Evolutionary conservation across 2,329 filamentous ascomycete genomes (phyloP).

Genomic region (Nannizziopsis arthrosporioides): DNA sequence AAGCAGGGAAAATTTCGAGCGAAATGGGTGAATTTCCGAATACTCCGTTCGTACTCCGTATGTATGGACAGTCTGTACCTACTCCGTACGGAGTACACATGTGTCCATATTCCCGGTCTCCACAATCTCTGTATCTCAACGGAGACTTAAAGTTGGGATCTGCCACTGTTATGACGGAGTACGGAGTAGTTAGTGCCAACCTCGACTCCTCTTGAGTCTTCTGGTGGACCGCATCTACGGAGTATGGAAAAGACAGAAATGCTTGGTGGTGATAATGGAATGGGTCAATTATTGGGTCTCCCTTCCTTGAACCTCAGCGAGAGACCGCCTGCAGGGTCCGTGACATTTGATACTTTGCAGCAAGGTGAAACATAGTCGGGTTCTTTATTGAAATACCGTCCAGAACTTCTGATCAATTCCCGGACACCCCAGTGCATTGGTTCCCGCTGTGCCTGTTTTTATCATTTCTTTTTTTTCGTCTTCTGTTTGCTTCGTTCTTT

Average conservation of each 20-base stretch:
- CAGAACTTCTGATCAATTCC: not conserved
- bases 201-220: not conserved
- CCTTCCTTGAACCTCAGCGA: not conserved
- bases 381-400: constrained; percentile 4
- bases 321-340: constrained; percentile 6
- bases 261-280: not conserved
- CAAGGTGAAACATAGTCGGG: constrained; percentile 8
- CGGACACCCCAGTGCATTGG: constrained; percentile 5
- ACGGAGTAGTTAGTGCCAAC: not conserved
- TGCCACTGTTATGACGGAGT: not conserved
- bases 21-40: too few species aligned
- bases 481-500: not conserved
- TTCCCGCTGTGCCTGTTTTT: constrained; percentile 1
- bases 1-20: too few species aligned
- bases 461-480: not conserved
- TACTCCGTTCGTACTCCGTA: too few species aligned
- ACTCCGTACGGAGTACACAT: too few species aligned
- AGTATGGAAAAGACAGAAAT: not conserved
- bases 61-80: too few species aligned
- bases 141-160: not conserved
- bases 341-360: constrained; percentile 9
- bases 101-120: too few species aligned
- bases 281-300: not conserved
- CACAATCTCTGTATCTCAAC: too few species aligned
- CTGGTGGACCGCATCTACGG: not conserved